Conservation (phyloP, 2,329 filamentous ascomycete genomes). For the Exserohilum turcica region DNA sequence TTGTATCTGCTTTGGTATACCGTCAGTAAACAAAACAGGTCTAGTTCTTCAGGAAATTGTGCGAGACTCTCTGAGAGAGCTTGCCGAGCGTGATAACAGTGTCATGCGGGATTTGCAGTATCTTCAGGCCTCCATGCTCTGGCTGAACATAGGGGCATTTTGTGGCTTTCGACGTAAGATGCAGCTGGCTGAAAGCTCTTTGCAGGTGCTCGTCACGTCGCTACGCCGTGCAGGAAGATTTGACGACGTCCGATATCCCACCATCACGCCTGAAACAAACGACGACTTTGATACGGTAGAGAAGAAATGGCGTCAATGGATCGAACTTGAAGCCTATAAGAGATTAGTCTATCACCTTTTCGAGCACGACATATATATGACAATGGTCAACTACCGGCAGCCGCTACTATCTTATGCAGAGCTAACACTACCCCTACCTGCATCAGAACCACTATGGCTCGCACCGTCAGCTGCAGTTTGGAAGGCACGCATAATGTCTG, state of each 20-base stretch:
- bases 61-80: slow-evolving; percentile 32
- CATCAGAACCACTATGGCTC: slow-evolving; percentile 66
- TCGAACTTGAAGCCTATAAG: slow-evolving; percentile 68
- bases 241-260: slow-evolving; percentile 49
- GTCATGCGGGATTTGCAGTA: slow-evolving; percentile 54
- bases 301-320: slow-evolving; percentile 68
- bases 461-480: slow-evolving; percentile 66
- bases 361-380: slow-evolving; percentile 29
- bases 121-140: slow-evolving; percentile 57
- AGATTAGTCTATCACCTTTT: slow-evolving; percentile 29
- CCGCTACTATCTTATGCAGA: slow-evolving; percentile 71
- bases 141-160: slow-evolving; percentile 60
- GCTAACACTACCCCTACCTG: slow-evolving; percentile 67
- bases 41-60: slow-evolving; percentile 39
- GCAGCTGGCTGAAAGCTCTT: slow-evolving; percentile 61
- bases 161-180: slow-evolving; percentile 62
- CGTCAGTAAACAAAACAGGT: slow-evolving; percentile 37
- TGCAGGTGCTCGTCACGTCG: slow-evolving; percentile 59
- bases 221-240: slow-evolving; percentile 62
- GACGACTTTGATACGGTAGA: slow-evolving; percentile 55
- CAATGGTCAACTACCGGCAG: slow-evolving; percentile 35
- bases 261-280: background rate
- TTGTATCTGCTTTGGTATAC: slow-evolving; percentile 41
- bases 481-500: slow-evolving; percentile 57
- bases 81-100: slow-evolving; percentile 39